A percentile compares a stretch with the other conserved stretches of the same genome.
Conservation (phyloP, 352 stramenopile species). For the Thalassiosira oceanica region DNA sequence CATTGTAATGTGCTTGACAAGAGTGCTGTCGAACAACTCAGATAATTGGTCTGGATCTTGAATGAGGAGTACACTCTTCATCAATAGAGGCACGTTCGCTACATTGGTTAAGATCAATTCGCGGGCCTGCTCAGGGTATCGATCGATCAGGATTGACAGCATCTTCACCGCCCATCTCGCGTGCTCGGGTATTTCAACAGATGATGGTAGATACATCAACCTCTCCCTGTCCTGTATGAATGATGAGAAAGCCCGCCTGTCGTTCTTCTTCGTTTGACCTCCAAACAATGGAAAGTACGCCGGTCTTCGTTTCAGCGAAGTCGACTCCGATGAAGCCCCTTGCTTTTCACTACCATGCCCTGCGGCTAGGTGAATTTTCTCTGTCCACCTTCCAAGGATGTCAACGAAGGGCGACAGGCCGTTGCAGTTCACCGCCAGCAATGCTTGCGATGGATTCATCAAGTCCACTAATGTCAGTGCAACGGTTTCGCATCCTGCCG, state of each 20-base stretch:
- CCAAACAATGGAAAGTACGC: constrained; percentile 3
- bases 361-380: constrained; percentile 21
- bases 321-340: constrained; percentile 1
- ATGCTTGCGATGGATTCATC: constrained; percentile 18
- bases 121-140: constrained; percentile 30
- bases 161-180: constrained; percentile 27
- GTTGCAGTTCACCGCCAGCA: constrained; percentile 11
- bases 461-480: constrained; percentile 14
- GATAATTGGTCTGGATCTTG: constrained; percentile 26
- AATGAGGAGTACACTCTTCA: constrained; percentile 39
- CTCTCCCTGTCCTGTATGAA: constrained; percentile 26
- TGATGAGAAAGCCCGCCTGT: constrained; percentile 6
- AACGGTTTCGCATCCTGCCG: constrained; percentile 21
- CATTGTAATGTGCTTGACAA: constrained; percentile 29
- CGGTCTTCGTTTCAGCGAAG: background rate
- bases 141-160: constrained; percentile 39
- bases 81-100: constrained; percentile 36
- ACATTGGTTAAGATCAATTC: constrained; percentile 50
- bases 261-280: no score
- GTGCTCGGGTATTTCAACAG: constrained; percentile 22
- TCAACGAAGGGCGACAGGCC: constrained; percentile 23
- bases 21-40: constrained; percentile 7
- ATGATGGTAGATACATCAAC: constrained; percentile 20
- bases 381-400: constrained; percentile 24
- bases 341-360: background rate